phyloP scores from a whole-genome alignment of 768 basidiomycete genomes.

The Phaffia tasmanica region DNA sequence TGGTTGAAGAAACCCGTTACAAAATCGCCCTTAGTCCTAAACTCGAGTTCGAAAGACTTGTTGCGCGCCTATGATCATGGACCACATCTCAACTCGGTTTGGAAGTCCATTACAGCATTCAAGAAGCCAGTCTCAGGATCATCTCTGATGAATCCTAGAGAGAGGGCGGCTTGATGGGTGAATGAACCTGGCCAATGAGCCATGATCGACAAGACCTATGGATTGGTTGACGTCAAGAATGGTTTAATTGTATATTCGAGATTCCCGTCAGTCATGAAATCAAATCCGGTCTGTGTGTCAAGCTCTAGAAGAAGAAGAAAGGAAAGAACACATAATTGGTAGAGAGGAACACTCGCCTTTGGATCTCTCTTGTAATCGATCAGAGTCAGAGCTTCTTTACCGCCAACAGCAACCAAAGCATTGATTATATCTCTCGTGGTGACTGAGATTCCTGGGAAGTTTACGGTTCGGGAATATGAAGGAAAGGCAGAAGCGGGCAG shows the following conservation, averaged over 20 bases:
- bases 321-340: background rate
- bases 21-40: too few species aligned
- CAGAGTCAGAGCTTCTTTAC: slow-evolving; percentile 43
- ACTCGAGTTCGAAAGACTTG: too few species aligned
- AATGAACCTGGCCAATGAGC: slow-evolving; percentile 38
- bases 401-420: slow-evolving; percentile 48
- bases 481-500: slow-evolving; percentile 43
- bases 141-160: slow-evolving; percentile 36
- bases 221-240: too few species aligned
- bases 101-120: slow-evolving; percentile 36
- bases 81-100: slow-evolving; percentile 27
- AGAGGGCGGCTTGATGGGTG: slow-evolving; percentile 29
- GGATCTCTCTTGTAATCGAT: slow-evolving; percentile 46
- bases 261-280: too few species aligned
- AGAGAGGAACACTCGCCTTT: background rate
- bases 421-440: slow-evolving; percentile 49
- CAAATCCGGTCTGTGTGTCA: too few species aligned
- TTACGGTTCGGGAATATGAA: slow-evolving; percentile 47
- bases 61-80: too few species aligned
- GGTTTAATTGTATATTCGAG: too few species aligned
- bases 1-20: too few species aligned
- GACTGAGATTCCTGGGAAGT: slow-evolving; percentile 52
- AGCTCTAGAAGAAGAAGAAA: background rate
- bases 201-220: slow-evolving; percentile 30
- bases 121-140: slow-evolving; percentile 34